phyloP scores from a whole-genome alignment of 768 basidiomycete species.

The Amanita thiersii region DNA sequence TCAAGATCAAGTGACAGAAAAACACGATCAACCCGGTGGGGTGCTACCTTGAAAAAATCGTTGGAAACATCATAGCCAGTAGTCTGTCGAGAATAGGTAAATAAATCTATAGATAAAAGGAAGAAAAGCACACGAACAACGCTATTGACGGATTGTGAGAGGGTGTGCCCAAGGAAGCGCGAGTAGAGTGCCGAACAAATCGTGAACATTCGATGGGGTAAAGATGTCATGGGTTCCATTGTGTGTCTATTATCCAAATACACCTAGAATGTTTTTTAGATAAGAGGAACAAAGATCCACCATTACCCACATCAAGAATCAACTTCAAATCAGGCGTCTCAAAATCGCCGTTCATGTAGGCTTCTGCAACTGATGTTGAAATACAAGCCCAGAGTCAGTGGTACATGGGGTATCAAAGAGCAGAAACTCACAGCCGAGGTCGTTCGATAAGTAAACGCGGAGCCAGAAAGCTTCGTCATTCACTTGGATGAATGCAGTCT shows the following conservation, averaged over 20 bases:
- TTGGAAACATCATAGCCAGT: not conserved
- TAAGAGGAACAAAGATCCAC: not conserved
- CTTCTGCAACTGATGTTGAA: not conserved
- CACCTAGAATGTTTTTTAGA: not conserved
- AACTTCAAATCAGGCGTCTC: not conserved
- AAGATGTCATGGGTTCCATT: not conserved
- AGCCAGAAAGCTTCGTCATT: not conserved
- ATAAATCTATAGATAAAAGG: not conserved
- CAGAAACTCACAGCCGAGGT: not conserved
- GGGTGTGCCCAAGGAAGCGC: not conserved
- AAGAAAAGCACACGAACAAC: not conserved
- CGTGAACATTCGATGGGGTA: not conserved
- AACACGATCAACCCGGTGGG: not conserved
- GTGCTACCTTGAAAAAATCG: conserved; percentile 2
- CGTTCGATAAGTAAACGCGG: not conserved
- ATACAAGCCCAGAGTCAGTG: not conserved
- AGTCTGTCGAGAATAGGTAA: not conserved
- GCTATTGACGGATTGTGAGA: not conserved
- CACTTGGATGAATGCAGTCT: not conserved
- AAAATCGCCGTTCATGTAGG: conserved; percentile 4
- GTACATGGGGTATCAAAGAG: not conserved
- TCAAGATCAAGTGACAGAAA: not conserved
- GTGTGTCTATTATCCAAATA: not conserved
- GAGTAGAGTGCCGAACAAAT: not conserved
- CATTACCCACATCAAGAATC: not conserved